Conservation (phyloP, 2,329 filamentous ascomycete genomes). For the Talaromyces sp. region DNA sequence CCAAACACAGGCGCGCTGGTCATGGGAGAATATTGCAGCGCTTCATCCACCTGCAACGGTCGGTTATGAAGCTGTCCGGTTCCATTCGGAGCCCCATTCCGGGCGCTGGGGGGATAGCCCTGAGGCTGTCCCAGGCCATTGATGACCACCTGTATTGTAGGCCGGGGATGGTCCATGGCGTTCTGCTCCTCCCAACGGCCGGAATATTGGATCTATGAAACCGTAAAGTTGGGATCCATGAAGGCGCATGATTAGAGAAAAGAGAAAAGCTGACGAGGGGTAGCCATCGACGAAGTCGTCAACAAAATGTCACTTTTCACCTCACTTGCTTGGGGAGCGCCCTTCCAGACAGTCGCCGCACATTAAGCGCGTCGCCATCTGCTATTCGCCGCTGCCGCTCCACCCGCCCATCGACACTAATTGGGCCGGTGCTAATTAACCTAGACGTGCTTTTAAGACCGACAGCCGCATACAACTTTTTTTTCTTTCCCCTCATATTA, state of each 20-base stretch:
- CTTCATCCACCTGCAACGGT: slow-evolving; percentile 42
- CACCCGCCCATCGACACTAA: background rate
- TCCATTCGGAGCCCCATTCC: slow-evolving; percentile 1
- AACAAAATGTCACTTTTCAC: background rate
- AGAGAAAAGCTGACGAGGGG: slow-evolving; percentile 16
- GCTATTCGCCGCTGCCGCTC: background rate
- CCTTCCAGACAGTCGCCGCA: background rate
- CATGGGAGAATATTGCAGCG: slow-evolving; percentile 46
- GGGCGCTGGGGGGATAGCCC: slow-evolving; percentile 13
- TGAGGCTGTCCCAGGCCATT: slow-evolving; percentile 15
- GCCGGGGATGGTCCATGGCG: slow-evolving; percentile 38
- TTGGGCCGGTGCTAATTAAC: background rate
- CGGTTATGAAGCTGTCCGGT: slow-evolving; percentile 22
- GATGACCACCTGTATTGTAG: slow-evolving; percentile 39
- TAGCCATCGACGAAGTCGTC: slow-evolving; percentile 20
- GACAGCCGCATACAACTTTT: background rate
- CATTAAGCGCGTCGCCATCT: background rate
- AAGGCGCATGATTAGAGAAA: background rate
- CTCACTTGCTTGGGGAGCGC: background rate
- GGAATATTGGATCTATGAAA: slow-evolving; percentile 14
- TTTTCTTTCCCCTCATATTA: background rate
- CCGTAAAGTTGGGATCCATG: slow-evolving; percentile 4
- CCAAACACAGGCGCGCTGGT: slow-evolving; percentile 45
- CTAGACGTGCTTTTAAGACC: background rate
- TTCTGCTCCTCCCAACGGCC: slow-evolving; percentile 17